Base-by-base conservation (phyloP, 352 stramenopile species). In the Thalassiosira livingstoniorum region DNA sequence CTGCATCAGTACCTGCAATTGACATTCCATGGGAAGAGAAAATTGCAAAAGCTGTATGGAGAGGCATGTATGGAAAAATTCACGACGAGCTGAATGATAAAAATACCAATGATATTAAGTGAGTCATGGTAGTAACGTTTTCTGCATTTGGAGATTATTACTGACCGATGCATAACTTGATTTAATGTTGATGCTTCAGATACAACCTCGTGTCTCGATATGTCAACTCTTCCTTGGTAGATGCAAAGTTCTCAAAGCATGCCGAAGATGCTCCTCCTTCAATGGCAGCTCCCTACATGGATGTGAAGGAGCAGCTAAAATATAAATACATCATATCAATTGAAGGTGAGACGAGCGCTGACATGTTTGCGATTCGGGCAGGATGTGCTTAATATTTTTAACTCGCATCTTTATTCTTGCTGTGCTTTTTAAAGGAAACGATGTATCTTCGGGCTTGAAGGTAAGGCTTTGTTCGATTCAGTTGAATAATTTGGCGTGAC, bases 251-350 rank as follows among this genome's bases (percentile, higher is more conserved):
- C 58, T 93, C 90, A 31, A 88, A 86, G 4, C 13, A 58, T 78
- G 53, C 66, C 1, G 68, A 83, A 31, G 45, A 82, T 45, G 64
- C 55, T 53, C 11, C 65, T 63, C 15, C 18, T 34, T 11, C 65
- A 2, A 81, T 85, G 70, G 63, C 79, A n/a, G 75, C 68, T 3
- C 51, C 55, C 25, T 89, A 84, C 54, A 80, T 91, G 27, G 64
- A 82, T 60, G 54, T 91, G 5, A 62, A 83, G 66, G 39, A 82
- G 25, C 66, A 91, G 54, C 63, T 93, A 37, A 51, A 86, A 57
- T 92, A 89, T 70, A 92, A 92, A 76, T 91, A 83, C 37, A 84
- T 94, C 47, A 91, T 94, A 60, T 92, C 90, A 61, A 84, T 94
- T 34, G 90, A 94, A 77, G 78, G 62, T 58, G 21, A 58, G 5